These are phyloP conservation scores for Lyophyllum semitale DNA, from an alignment of 768 basidiomycete genomes.

Conservation along the genomic window DNA sequence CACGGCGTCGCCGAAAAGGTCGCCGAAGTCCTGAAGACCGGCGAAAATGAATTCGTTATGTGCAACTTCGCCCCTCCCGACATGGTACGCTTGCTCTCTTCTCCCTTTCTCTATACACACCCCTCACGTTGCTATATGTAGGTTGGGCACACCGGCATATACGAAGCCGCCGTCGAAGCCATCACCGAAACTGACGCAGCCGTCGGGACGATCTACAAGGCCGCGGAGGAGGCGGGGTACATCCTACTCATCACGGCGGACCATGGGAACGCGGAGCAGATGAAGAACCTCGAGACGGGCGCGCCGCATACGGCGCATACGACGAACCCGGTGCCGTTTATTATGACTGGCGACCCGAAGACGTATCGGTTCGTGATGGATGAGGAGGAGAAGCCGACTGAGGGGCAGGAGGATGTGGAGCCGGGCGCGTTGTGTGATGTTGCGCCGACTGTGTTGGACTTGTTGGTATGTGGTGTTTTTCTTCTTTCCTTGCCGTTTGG, in stretches of 20 bases:
- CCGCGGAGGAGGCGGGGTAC: conserved; percentile 85
- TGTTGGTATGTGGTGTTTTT: conserved; percentile 49
- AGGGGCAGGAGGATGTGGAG: conserved; percentile 54
- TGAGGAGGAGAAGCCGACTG: conserved; percentile 46
- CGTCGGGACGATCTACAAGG: conserved; percentile 84
- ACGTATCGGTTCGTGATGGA: conserved; percentile 56
- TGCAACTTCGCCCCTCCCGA: conserved; percentile 98
- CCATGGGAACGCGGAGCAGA: conserved; percentile 96
- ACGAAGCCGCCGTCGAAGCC: conserved; percentile 88
- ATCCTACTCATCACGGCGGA: conserved; percentile 88
- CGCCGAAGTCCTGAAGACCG: conserved; percentile 74
- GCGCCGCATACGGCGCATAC: conserved; percentile 92
- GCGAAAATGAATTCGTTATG: conserved; percentile 88
- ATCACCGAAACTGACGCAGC: conserved; percentile 88
- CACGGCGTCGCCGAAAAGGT: conserved; percentile 90
- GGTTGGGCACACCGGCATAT: conserved; percentile 93
- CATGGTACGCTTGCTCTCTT: conserved; percentile 58
- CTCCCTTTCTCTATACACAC: not conserved
- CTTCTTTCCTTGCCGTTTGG: not conserved
- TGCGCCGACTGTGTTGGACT: conserved; percentile 82
- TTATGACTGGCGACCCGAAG: conserved; percentile 70
- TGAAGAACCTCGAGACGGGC: conserved; percentile 82
- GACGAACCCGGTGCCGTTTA: conserved; percentile 89
- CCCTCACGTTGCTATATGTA: conserved; percentile 20
- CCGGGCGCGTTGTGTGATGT: conserved; percentile 85